phyloP scores from a whole-genome alignment of 805 yeast genomes.

The Hanseniaspora thailandica region DNA sequence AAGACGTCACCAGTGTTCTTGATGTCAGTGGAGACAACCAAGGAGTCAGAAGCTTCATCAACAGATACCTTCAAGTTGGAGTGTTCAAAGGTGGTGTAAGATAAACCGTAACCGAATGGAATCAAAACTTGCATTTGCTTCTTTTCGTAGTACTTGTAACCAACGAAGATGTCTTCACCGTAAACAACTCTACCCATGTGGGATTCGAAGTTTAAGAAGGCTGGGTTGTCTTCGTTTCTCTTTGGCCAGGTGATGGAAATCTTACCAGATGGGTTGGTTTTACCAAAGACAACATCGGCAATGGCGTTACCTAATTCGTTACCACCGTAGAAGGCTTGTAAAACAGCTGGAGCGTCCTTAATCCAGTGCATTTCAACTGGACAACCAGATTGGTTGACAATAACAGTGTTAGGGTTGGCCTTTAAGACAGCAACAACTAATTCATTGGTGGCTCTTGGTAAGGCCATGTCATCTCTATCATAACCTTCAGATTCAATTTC shows the following conservation, averaged over 20 bases:
- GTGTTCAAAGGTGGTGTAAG: constrained; percentile 43
- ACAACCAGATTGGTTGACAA: constrained; percentile 50
- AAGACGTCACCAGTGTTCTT: constrained; percentile 37
- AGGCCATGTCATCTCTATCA: constrained; percentile 40
- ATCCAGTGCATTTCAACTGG: constrained; percentile 52
- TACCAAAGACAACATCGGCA: constrained; percentile 51
- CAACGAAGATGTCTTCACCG: constrained; percentile 57
- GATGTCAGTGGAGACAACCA: constrained; percentile 31
- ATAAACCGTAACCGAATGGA: constrained; percentile 55
- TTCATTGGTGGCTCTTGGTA: constrained; percentile 39
- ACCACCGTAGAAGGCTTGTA: constrained; percentile 51
- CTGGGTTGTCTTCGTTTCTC: constrained; percentile 43
- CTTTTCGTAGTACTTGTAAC: constrained; percentile 51
- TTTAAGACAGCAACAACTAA: constrained; percentile 35
- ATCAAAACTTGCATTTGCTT: constrained; percentile 37
- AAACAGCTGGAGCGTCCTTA: constrained; percentile 31
- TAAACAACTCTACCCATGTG: constrained; percentile 44
- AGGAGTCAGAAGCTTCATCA: constrained; percentile 23
- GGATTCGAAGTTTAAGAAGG: constrained; percentile 40
- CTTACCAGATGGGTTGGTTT: constrained; percentile 50
- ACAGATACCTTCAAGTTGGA: constrained; percentile 29
- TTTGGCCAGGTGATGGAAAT: constrained; percentile 46
- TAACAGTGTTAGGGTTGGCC: constrained; percentile 40
- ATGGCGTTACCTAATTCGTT: constrained; percentile 46
- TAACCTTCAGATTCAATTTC: constrained; percentile 54